Base-by-base conservation (phyloP, 257 asterid species). In the Solanum acaule region DNA sequence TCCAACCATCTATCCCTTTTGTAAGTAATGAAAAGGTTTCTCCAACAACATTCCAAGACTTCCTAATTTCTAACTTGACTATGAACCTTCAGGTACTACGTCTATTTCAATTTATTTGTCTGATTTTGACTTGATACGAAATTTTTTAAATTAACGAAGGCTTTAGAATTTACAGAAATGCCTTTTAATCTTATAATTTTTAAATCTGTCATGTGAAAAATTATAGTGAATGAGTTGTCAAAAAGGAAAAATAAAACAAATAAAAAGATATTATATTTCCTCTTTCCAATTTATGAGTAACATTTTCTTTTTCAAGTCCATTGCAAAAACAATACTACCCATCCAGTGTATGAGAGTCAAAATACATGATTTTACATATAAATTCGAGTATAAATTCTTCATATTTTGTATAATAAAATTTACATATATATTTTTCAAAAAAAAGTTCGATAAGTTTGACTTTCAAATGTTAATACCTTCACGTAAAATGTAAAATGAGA, bases 61-160 rank as follows among this genome's bases (percentile, higher is more conserved):
- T 84, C 61, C 75, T 93, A 94, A 46, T 93, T 83, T 92, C 94
- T 46, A 93, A 91, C 73, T 86, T 93, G n/a, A 90, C 93, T 67
- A 40, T 85, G 65, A 92, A 91, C 18, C 95, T 93, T 11, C 89
- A 93, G 95, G 95, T 71, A 25, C 29, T 22, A 23, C 5, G 14
- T 22, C 14, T 22, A 1, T 9, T 61, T 61, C 14, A 61, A 61
- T 61, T 61, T 61, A 1, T 61, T 61, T 61, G 3, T 61, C 15
- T 56, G 11, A 1, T 56, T 56, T 56, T 56, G 1, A 6, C 2
- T 9, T 61, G 29, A 61, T 3, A 10, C 1, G 3, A 49, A 49
- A 15, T 0, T 49, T 15, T 49, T 49, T 1, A 10, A 61, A 61
- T 9, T 4, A 22, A 8, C 2, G 5, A 59, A 59, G 25, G 2